These are phyloP conservation scores for Marvania coccoides DNA, from an alignment of 139 green algal genomes.

Conservation along the genomic window DNA sequence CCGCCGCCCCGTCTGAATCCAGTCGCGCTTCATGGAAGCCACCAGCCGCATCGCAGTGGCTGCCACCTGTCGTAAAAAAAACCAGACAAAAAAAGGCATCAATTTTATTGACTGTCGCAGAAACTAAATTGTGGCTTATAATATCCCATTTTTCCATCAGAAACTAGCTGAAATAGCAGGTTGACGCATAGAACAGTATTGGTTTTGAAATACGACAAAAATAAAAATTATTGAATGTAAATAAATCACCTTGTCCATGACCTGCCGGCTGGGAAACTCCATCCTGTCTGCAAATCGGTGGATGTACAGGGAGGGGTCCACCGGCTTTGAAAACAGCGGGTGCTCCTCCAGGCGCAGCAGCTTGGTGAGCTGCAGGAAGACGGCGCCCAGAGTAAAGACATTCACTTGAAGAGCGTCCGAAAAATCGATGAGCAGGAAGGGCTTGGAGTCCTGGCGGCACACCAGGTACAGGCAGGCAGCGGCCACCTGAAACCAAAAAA, in stretches of 20 bases:
- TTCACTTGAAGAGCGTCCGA: constrained; percentile 70
- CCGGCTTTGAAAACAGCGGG: constrained; percentile 68
- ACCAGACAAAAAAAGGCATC: too few species aligned
- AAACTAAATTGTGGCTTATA: too few species aligned
- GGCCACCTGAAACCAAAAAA: constrained; percentile 57
- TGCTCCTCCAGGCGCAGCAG: constrained; percentile 84
- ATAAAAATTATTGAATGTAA: too few species aligned
- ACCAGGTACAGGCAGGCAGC: constrained; percentile 93
- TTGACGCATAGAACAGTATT: too few species aligned
- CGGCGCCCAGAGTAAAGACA: constrained; percentile 69
- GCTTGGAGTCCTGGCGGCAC: constrained; percentile 85
- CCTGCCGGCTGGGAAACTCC: not conserved
- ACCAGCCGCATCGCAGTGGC: constrained; percentile 87
- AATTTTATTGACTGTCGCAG: constrained; percentile 7
- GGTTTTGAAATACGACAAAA: too few species aligned
- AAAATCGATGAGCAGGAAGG: constrained; percentile 99
- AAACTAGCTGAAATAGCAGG: too few species aligned
- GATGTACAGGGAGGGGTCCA: constrained; percentile 95
- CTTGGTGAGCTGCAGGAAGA: constrained; percentile 86
- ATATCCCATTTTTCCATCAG: too few species aligned
- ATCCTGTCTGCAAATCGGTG: constrained; percentile 83
- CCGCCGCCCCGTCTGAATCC: constrained; percentile 93
- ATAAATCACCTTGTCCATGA: not conserved
- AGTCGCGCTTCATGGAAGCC: constrained; percentile 96
- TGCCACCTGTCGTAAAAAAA: constrained; percentile 38